Conservation (phyloP, 306 rosid genomes). For the Erythrophleum fordii region DNA sequence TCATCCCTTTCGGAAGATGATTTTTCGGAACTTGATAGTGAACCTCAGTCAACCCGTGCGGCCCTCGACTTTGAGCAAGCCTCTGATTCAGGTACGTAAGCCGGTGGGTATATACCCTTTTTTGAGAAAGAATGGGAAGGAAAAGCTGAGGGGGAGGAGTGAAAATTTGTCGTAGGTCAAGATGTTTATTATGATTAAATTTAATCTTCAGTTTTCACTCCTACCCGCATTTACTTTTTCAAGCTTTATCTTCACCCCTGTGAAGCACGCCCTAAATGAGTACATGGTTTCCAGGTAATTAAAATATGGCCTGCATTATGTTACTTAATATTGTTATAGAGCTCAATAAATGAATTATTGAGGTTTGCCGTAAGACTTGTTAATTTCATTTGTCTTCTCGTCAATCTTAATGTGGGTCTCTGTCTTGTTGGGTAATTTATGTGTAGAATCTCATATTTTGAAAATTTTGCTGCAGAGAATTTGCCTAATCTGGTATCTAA, state of each 20-base stretch:
- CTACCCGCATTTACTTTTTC: slow-evolving; percentile 20
- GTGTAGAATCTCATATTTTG: neutral
- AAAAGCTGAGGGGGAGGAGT: neutral
- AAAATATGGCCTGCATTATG: neutral
- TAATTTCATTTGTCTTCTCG: slow-evolving; percentile 14
- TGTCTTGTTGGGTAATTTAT: slow-evolving; percentile 7
- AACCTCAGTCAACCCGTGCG: neutral
- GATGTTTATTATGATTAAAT: neutral
- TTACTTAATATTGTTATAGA: slow-evolving; percentile 29
- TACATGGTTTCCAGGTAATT: slow-evolving; percentile 1
- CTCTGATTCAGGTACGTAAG: slow-evolving; percentile 40
- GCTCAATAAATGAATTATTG: neutral
- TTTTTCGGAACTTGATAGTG: neutral
- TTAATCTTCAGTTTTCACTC: slow-evolving; percentile 35
- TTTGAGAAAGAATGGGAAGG: too few species aligned
- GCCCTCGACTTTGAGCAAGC: slow-evolving; percentile 8
- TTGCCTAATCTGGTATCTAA: slow-evolving; percentile 3
- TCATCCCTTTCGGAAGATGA: neutral
- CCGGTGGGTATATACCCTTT: neutral
- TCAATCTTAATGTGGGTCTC: neutral
- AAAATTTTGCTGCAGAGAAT: slow-evolving; percentile 57
- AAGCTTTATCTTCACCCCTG: neutral
- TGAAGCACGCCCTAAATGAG: neutral
- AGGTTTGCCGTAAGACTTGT: slow-evolving; percentile 6
- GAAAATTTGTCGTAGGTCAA: neutral